Evolutionary conservation across 352 stramenopile species (phyloP), one percentile per base, ranked within the genome.

Genomic region (Phytopythium boreale): DNA sequence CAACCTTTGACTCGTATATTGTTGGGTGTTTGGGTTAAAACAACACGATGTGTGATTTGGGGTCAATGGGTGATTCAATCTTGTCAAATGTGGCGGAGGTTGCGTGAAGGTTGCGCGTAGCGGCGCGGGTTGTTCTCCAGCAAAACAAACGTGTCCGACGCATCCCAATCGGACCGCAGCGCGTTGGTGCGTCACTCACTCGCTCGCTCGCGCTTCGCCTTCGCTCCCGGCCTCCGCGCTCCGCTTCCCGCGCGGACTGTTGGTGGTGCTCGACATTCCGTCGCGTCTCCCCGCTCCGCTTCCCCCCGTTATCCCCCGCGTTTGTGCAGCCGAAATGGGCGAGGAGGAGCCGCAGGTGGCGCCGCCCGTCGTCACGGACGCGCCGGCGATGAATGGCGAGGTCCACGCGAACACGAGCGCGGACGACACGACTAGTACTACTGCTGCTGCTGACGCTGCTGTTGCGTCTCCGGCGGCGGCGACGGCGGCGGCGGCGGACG

Each of bases 401-500:
- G 49, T 15, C 26, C 5, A 34, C 49, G 49, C 49, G 15, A 36
- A 11, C 22, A 22, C 41, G 12, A 47, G 41, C 41, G 41, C 12
- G 41, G 17, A 47, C 37, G 14, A 43, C 11, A 17, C 37, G 37
- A 15, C 10, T 43, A 15, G 4, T 26, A 17, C 7, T 20, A 47
- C 11, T 43, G 37, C 34, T 39, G n/a, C n/a, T 29, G 44, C 44
- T 26, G 47, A 31, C 27, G 55, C 55, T 20, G 36, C 27, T 5
- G 50, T 26, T 39, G 26, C 50, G 26, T 4, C 26, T 15, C 27
- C 24, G 29, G 29, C 50, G 27, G 27, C 55, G 34, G 2, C 51
- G 51, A 5, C 49, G 10, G 27, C 24, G 17, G 10, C 15, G 22
- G 14, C 22, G 26, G 24, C 19, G 29, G 68, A 69, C 31, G 84